Conservation (phyloP, 2,329 filamentous ascomycete species). For the Talaromyces sp. region DNA sequence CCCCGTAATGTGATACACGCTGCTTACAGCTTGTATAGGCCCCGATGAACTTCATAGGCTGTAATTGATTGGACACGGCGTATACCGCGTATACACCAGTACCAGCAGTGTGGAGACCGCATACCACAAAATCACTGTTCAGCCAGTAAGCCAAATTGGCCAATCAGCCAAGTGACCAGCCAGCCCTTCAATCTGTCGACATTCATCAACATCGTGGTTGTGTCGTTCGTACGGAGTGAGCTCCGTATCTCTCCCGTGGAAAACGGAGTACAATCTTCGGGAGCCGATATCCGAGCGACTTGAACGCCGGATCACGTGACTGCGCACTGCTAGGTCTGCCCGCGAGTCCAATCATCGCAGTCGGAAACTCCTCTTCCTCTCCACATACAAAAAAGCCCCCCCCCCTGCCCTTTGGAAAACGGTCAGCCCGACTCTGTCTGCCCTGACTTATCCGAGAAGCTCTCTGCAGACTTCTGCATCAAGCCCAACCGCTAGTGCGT, state of each 20-base stretch:
- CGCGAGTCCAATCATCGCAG: not conserved
- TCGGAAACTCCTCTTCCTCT: not conserved
- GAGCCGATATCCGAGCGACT: not conserved
- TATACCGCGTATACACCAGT: not conserved
- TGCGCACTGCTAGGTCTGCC: not conserved
- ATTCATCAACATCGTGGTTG: not conserved
- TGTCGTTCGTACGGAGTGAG: not conserved
- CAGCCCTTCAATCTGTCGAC: not conserved
- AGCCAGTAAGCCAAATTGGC: not conserved
- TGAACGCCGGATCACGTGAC: not conserved
- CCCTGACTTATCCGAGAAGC: not conserved
- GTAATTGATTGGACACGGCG: not conserved
- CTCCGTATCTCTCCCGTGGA: not conserved
- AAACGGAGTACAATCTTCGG: not conserved
- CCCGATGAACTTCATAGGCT: not conserved
- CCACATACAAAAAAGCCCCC: not conserved
- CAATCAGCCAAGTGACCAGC: not conserved
- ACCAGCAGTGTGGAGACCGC: not conserved
- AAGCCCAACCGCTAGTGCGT: not conserved
- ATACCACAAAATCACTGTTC: not conserved
- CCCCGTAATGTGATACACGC: not conserved
- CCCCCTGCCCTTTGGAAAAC: too few relatives aligned
- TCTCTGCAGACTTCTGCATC: not conserved
- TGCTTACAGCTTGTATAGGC: not conserved
- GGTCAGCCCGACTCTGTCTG: not conserved